Evolutionary conservation across 176 grass and related monocot species (phyloP), one percentile per base, ranked within the genome.

Genomic region (Cocos nucifera): DNA sequence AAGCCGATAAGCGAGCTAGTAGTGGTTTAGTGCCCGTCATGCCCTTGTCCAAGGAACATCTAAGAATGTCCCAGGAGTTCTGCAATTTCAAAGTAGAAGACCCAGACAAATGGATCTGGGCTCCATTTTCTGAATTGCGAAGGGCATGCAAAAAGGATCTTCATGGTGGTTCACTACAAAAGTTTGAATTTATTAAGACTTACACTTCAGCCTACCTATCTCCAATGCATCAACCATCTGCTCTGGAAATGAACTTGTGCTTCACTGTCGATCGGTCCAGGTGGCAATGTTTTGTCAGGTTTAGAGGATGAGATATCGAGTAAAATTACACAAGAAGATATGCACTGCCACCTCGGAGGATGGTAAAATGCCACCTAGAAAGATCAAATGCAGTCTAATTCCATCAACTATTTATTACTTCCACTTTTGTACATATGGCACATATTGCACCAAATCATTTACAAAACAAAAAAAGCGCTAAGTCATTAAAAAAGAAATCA

Each of bases 261-360:
- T 98, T 92, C 27, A 61, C 73, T 21, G 64, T 86, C 69, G 79
- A 84, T 86, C 69, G 79, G 87, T 60, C 79, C 77, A 17, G 57
- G 85, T 71, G 75, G 81, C 50, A 89, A 80, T 70, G 59, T 93
- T 78, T 58, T 92, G 51, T 89, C 78, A 39, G 60, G 79, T 63
- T 62, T 75, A 8, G 84, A 98, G 74, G 79, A 89, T 76, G 88
- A 92, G 73, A 76, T 98, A 86, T 98, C 88, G 54, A 92, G 93
- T 58, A 98, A 89, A 79, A 98, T 98, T 49, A 53, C 63, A n/a
- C n/a, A n/a, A n/a, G n/a, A n/a, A n/a, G n/a, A n/a, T n/a, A n/a
- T n/a, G n/a, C n/a, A n/a, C n/a, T n/a, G n/a, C n/a, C n/a, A n/a
- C n/a, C n/a, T n/a, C n/a, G n/a, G n/a, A n/a, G n/a, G n/a, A n/a